Evolutionary conservation across 306 rosid genomes (phyloP).

Genomic region (Cicer cuneatum): DNA sequence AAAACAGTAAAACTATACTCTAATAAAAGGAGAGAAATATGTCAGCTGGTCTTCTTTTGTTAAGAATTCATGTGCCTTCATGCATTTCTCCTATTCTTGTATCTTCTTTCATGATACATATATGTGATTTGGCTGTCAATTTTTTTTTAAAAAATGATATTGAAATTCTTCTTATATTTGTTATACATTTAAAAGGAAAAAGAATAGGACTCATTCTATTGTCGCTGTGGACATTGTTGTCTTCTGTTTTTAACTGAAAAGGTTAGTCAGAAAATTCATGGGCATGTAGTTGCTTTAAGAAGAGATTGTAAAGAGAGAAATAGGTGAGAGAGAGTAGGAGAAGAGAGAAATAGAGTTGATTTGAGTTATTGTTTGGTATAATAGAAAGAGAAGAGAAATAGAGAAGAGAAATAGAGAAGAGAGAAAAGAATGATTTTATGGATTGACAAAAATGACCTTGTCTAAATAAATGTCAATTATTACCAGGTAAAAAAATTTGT

Average conservation of each 20-base stretch:
- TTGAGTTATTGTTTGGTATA: too few species aligned
- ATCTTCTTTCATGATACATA: neutral
- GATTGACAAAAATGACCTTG: too few species aligned
- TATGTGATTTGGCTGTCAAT: neutral
- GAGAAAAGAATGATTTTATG: too few species aligned
- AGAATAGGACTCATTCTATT: neutral
- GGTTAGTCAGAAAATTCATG: neutral
- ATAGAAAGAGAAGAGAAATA: too few species aligned
- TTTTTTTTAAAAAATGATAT: neutral
- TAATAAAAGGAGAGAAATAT: neutral
- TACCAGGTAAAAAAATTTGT: too few species aligned
- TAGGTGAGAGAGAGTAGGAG: too few species aligned
- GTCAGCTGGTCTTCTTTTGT: neutral
- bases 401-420: too few species aligned
- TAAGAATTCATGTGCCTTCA: neutral
- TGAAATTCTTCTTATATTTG: conserved; percentile 5
- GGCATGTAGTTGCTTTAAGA: neutral
- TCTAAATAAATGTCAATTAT: too few species aligned
- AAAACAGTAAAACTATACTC: neutral
- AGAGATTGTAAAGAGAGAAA: too few species aligned
- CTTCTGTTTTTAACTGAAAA: neutral
- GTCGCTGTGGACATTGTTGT: neutral
- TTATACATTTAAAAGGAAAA: neutral
- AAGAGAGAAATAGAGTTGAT: too few species aligned
- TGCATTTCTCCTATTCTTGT: neutral